Evolutionary conservation across 331 rosid genomes (phyloP), one percentile per base, ranked within the genome.

Genomic region (Spiraea crenata): DNA sequence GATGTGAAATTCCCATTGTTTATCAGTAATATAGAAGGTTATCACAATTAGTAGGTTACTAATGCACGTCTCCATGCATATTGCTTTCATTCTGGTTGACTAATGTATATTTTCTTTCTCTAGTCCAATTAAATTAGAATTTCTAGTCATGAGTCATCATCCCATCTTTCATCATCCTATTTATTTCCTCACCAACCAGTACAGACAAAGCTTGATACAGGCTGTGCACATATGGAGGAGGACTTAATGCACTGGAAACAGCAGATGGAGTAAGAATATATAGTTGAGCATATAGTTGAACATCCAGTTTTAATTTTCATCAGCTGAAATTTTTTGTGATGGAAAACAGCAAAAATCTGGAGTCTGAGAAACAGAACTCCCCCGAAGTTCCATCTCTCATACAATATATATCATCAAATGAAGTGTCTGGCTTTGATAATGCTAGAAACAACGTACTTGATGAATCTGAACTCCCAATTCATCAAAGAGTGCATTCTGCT

Each of bases 321-420:
- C 83, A 81, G 89, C 81, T 31, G 52, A 67, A 45, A 37, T 35
- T 8, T 6, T 42, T 25, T 63, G 56, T 17, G 38, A 91, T 89
- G 90, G 90, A 84, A 46, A 71, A 68, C 34, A 67, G 49, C 45
- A 70, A 55, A 71, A 4, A 19, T 46, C 7, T 70, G 67, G 90
- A 75, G 58, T 48, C 76, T 41, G 37, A 11, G 46, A 81, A 72
- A 42, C 77, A 66, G 71, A 81, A 52, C 8, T 64, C 66, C 11
- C 39, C 77, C 25, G 88, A 79, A 75, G 78, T 78, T 77, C 99
- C 97, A 76, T 38, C 96, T 74, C 88, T 89, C 7, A 83, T 87
- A 41, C 74, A 65, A 76, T 67, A 70, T 66, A 88, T 88, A 78
- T 83, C 96, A 54, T 70, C 95, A 65, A 74, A 74, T 66, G 86